Evolutionary conservation across 2,329 filamentous ascomycete species (phyloP).

Genomic region (Fusarium pseudocircinatum): DNA sequence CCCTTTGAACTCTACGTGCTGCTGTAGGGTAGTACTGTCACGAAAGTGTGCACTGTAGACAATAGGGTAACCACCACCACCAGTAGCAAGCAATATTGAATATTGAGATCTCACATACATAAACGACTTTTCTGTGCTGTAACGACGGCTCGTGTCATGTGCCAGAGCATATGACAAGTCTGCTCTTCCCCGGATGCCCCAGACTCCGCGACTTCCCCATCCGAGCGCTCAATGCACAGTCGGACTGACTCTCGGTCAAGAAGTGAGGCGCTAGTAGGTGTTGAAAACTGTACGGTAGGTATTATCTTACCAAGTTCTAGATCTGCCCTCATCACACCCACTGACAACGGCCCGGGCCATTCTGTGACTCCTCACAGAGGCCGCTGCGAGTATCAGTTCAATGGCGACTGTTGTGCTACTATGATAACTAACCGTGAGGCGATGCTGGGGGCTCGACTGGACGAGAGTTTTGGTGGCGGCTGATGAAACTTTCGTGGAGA

Average conservation of each 20-base stretch:
- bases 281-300: not conserved
- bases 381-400: not conserved
- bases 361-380: constrained; percentile 8
- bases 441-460: not conserved
- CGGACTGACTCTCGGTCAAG: not conserved
- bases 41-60: not conserved
- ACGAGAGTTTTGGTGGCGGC: not conserved
- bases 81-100: not conserved
- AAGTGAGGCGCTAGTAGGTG: constrained; percentile 4
- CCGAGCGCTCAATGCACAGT: constrained; percentile 11
- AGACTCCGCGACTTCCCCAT: constrained; percentile 7
- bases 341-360: constrained; percentile 27
- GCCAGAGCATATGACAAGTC: constrained; percentile 20
- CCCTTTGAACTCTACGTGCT: not conserved
- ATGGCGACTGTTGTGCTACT: constrained; percentile 1
- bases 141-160: constrained; percentile 11
- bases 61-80: constrained; percentile 23
- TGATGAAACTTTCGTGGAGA: not conserved
- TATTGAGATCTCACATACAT: not conserved
- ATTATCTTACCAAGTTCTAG: constrained; percentile 29
- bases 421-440: not conserved
- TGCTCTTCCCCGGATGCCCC: not conserved
- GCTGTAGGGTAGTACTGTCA: not conserved
- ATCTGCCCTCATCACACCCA: constrained; percentile 19
- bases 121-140: not conserved